Percentiles rank a stretch among this genome's conserved stretches.
phyloP scores from a whole-genome alignment of 2,329 filamentous ascomycete genomes.

The Clarireedia paspali region DNA sequence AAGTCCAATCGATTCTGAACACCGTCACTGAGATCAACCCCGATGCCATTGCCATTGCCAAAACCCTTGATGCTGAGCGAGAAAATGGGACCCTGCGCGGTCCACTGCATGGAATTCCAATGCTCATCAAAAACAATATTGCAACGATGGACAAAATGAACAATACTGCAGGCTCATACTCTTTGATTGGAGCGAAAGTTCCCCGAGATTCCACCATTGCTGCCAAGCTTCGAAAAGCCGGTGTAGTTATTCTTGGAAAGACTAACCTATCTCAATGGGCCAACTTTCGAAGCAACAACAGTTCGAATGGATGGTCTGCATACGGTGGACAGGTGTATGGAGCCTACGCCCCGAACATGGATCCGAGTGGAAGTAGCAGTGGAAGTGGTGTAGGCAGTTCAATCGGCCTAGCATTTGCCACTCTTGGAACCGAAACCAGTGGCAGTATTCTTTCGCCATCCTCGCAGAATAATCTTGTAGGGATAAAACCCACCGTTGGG shows the following conservation, averaged over 20 bases:
- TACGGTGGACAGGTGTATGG: conserved; percentile 52
- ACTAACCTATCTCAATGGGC: conserved; percentile 59
- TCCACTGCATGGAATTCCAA: conserved; percentile 48
- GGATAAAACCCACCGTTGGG: conserved; percentile 60
- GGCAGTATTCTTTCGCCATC: conserved; percentile 48
- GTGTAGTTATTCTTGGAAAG: conserved; percentile 60
- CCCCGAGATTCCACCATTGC: conserved; percentile 48
- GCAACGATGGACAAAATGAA: conserved; percentile 48
- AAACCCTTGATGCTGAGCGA: conserved; percentile 16
- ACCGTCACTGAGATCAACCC: conserved; percentile 22
- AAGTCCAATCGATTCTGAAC: conserved; percentile 9
- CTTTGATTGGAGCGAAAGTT: conserved; percentile 43
- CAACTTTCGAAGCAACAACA: conserved; percentile 47
- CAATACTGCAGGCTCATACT: conserved; percentile 49
- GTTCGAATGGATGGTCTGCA: conserved; percentile 55
- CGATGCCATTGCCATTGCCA: conserved; percentile 19
- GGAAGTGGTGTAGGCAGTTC: conserved; percentile 30
- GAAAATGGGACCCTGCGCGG: conserved; percentile 10
- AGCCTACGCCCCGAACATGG: conserved; percentile 51
- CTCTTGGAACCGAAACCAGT: conserved; percentile 52
- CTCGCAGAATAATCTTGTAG: conserved; percentile 49
- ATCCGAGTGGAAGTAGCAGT: conserved; percentile 51
- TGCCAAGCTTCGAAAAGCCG: conserved; percentile 51
- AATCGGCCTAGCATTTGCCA: conserved; percentile 17
- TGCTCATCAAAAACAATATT: conserved; percentile 54